A percentile compares a stretch with the other conserved stretches of the same genome.
Evolutionary conservation across 2,329 filamentous ascomycete genomes (phyloP).

Genomic region (Passalora sequoiae): DNA sequence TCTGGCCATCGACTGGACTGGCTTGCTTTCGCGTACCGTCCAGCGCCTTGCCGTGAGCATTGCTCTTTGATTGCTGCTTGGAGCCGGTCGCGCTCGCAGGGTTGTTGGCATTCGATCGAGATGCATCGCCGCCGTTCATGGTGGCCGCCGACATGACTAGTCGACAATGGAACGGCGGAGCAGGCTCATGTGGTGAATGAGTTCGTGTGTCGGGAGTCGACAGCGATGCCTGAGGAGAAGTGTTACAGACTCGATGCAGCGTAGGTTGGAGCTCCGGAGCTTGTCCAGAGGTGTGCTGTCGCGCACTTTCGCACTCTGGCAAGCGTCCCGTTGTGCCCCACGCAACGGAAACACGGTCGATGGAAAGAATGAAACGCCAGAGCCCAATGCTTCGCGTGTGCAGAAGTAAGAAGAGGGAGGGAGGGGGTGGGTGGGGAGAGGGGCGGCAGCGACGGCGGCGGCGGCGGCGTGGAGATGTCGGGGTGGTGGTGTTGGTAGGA

Average conservation of each 20-base stretch:
- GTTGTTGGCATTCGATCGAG: slow-evolving; percentile 14
- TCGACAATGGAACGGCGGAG: slow-evolving; percentile 13
- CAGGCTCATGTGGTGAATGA: slow-evolving; percentile 8
- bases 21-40: slow-evolving; percentile 53
- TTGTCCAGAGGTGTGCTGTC: slow-evolving; percentile 3
- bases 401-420: background rate
- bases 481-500: background rate
- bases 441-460: background rate
- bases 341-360: too few species aligned
- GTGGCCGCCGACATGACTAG: slow-evolving; percentile 28
- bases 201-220: background rate
- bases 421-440: background rate
- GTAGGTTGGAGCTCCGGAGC: too few species aligned
- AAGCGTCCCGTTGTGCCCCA: background rate
- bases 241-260: background rate
- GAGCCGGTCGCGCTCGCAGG: slow-evolving; percentile 9
- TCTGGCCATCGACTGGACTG: slow-evolving; percentile 50
- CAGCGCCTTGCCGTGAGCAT: slow-evolving; percentile 47
- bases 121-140: slow-evolving; percentile 27
- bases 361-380: background rate
- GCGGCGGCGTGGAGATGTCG: background rate
- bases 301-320: slow-evolving; percentile 3
- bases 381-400: slow-evolving; percentile 2
- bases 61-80: slow-evolving; percentile 47
- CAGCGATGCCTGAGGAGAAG: slow-evolving; percentile 6